Conservation (phyloP, 1,284 basidiomycete genomes). For the Ceraceosorus bombacis region DNA sequence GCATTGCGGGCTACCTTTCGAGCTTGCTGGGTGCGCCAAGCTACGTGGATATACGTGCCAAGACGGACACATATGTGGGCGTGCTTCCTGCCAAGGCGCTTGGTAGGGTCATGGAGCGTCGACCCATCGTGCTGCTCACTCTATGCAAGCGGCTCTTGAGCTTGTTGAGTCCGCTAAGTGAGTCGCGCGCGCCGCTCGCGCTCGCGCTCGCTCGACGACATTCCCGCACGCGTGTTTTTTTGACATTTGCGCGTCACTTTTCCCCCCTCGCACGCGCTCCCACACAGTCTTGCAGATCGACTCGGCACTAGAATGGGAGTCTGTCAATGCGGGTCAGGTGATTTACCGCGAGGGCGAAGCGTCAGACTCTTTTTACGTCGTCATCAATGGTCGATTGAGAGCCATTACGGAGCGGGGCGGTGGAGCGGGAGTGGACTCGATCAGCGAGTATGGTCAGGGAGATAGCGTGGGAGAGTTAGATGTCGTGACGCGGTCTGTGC, state of each 20-base stretch:
- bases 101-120: slow-evolving; percentile 80
- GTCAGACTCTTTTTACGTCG: slow-evolving; percentile 90
- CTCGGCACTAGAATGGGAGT: slow-evolving; percentile 95
- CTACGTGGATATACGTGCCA: slow-evolving; percentile 91
- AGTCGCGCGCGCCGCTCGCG: not conserved
- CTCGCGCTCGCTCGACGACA: not conserved
- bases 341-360: slow-evolving; percentile 83
- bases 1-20: slow-evolving; percentile 95
- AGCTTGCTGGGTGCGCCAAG: slow-evolving; percentile 84
- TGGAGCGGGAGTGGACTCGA: slow-evolving; percentile 62
- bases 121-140: slow-evolving; percentile 88
- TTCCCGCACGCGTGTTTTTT: no score
- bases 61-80: slow-evolving; percentile 94
- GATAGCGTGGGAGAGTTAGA: slow-evolving; percentile 72
- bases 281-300: slow-evolving; percentile 79
- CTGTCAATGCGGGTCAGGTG: slow-evolving; percentile 82
- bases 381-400: slow-evolving; percentile 91
- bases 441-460: slow-evolving; percentile 88
- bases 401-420: slow-evolving; percentile 62
- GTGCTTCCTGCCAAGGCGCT: slow-evolving; percentile 82
- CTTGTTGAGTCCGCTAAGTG: slow-evolving; percentile 70
- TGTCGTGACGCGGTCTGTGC: slow-evolving; percentile 83
- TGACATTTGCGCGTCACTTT: no score
- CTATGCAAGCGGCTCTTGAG: slow-evolving; percentile 93
- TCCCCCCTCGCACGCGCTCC: not conserved